phyloP scores from a whole-genome alignment of 306 rosid species.

The Pterocarpus santalinus region DNA sequence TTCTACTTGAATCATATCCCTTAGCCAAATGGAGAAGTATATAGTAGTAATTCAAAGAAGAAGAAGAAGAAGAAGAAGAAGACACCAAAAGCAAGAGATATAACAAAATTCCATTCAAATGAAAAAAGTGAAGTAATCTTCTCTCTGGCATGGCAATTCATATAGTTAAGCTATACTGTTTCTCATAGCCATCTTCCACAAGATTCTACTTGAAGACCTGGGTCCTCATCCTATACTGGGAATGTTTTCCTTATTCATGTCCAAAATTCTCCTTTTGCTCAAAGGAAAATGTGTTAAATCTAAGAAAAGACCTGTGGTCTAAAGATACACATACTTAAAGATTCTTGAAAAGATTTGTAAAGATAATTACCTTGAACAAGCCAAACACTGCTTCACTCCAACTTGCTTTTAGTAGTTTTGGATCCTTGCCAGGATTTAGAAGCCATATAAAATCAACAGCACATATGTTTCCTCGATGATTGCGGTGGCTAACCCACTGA shows the following conservation, averaged over 20 bases:
- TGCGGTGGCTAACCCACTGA: conserved; percentile 98
- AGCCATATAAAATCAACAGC: conserved; percentile 98
- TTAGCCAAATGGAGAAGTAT: background rate
- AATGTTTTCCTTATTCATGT: too few relatives aligned
- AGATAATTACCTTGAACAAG: conserved; percentile 76
- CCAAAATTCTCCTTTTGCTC: background rate
- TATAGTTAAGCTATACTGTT: background rate
- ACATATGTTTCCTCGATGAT: conserved; percentile 95
- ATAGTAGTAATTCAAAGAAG: background rate
- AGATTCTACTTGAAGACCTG: background rate
- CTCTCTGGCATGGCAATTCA: background rate
- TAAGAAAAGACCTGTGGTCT: background rate
- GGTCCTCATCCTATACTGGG: too few relatives aligned
- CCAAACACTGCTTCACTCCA: conserved; percentile 85
- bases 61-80: background rate
- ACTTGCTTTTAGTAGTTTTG: conserved; percentile 74
- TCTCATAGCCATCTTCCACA: background rate
- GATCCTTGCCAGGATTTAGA: conserved; percentile 80
- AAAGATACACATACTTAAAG: background rate
- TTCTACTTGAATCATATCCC: background rate
- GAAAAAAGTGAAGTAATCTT: background rate
- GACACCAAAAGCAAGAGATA: background rate
- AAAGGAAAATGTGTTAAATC: background rate
- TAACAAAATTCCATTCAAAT: background rate
- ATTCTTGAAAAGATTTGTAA: conserved; percentile 18